These are phyloP conservation scores for Rhizodiscina lignyota DNA, from an alignment of 495 filamentous ascomycete species.

Conservation along the genomic window DNA sequence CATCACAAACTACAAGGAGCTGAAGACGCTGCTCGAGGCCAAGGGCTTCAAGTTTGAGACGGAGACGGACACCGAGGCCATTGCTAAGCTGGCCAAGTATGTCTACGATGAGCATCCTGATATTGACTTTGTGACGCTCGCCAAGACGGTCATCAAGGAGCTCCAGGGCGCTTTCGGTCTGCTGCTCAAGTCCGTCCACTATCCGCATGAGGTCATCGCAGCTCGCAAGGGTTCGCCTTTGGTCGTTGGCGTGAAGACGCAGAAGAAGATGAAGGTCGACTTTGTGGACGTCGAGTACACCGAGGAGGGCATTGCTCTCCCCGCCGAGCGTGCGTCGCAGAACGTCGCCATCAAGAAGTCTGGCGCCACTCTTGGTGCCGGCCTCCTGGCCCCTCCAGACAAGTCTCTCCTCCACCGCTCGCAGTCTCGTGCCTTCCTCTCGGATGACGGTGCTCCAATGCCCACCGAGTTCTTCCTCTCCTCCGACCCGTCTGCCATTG, in stretches of 20 bases:
- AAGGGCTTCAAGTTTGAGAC: constrained; percentile 99
- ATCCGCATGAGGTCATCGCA: constrained; percentile 92
- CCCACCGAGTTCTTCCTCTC: constrained; percentile 98
- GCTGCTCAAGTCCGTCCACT: constrained; percentile 94
- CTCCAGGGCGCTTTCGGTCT: constrained; percentile 95
- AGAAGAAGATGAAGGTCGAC: constrained; percentile 99
- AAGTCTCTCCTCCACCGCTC: constrained; percentile 96
- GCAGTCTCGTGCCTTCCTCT: constrained; percentile 95
- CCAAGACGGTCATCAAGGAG: constrained; percentile 96
- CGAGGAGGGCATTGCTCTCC: constrained; percentile 63
- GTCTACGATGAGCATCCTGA: constrained; percentile 89
- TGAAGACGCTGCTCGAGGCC: constrained; percentile 77
- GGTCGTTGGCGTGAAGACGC: constrained; percentile 85
- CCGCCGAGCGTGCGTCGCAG: constrained; percentile 89
- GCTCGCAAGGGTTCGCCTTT: constrained; percentile 95
- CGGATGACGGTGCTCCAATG: constrained; percentile 90
- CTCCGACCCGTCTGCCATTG: constrained; percentile 92
- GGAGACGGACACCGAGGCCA: constrained; percentile 97
- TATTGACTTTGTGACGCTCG: constrained; percentile 88
- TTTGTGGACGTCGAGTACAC: constrained; percentile 97
- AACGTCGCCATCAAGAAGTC: constrained; percentile 89
- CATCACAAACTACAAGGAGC: constrained; percentile 99
- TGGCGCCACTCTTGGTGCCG: too few relatives aligned
- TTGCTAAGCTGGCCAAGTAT: constrained; percentile 97
- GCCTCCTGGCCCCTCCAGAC: constrained; percentile 74